Base-by-base conservation (phyloP, 345 rosid genomes). In the Excoecaria cochinchinensis region DNA sequence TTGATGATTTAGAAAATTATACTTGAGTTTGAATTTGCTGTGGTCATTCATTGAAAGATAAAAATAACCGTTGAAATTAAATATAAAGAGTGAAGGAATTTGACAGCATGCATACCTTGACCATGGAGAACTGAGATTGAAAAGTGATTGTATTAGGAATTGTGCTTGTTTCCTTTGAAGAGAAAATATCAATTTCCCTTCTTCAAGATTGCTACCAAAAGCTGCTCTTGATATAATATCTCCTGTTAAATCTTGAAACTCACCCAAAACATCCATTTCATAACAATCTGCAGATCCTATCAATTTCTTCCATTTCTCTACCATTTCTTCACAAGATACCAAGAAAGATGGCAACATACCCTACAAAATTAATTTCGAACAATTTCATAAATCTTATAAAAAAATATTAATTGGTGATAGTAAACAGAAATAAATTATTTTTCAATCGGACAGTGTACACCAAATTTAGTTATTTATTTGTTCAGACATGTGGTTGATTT, bases 141-240 rank as follows among this genome's bases (percentile, higher is more conserved):
- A 8, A 69, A 69, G 58, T 13, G 85, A 59, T 24, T 50, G 47
- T 11, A 65, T 52, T 70, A 74, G 50, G 25, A 69, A 70, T 25
- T 60, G 16, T 0, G 57, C 80, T 10, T 75, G 81, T 36, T 79
- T 71, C 40, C 73, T 79, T 39, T 74, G 83, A 24, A 74, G 74
- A 6, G 81, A 69, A 17, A 76, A 76, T 19, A 82, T 73, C 48
- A 69, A 47, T 36, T 62, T 74, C 40, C 83, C 81, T 67, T 79
- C 77, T 39, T 68, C 72, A 4, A 74, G 59, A 46, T 44, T 74
- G 73, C 70, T 76, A n/a, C 80, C 76, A 39, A 82, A 82, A 52
- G 79, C 83, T 38, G 80, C 82, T 47, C 77, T 77, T 6, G 86
- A 77, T 55, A 79, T 82, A 3, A 70, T 75, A 71, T 82, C 83